A percentile compares a stretch with the other conserved stretches of the same genome.
phyloP scores from a whole-genome alignment of 2,329 filamentous ascomycete genomes.

The Colletotrichum phormii region DNA sequence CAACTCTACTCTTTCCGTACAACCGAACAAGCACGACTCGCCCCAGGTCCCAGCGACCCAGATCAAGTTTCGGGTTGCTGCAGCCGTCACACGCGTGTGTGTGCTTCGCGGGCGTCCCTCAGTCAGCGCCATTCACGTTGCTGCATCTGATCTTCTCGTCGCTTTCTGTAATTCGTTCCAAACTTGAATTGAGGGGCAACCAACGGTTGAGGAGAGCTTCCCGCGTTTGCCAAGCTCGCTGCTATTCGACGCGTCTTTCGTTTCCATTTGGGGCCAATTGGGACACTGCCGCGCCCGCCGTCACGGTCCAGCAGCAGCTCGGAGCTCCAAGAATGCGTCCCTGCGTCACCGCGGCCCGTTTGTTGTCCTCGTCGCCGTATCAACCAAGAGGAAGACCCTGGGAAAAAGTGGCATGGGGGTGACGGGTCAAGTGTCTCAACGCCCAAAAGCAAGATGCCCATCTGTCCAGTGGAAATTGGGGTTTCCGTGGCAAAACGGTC shows the following conservation, averaged over 20 bases:
- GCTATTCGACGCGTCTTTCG: constrained; percentile 19
- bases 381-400: constrained; percentile 30
- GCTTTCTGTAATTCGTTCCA: neutral
- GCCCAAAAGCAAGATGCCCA: constrained; percentile 25
- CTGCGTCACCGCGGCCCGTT: constrained; percentile 22
- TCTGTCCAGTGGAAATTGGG: constrained; percentile 22
- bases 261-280: constrained; percentile 19
- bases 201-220: constrained; percentile 8
- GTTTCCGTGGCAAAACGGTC: constrained; percentile 18
- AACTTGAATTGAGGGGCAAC: constrained; percentile 7
- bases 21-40: constrained; percentile 3
- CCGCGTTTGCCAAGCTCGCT: neutral
- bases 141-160: constrained; percentile 7
- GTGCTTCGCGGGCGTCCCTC: neutral
- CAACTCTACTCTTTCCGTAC: neutral
- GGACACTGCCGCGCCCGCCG: neutral
- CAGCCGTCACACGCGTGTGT: constrained; percentile 17
- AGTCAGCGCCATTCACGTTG: constrained; percentile 5
- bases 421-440: constrained; percentile 25
- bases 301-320: constrained; percentile 2
- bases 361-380: constrained; percentile 33
- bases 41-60: constrained; percentile 1
- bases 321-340: neutral
- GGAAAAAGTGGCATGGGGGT: constrained; percentile 16
- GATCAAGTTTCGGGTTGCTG: constrained; percentile 20